Evolutionary conservation across 768 basidiomycete genomes (phyloP), one percentile per base, ranked within the genome.

Genomic region (Mycena kentingensis): DNA sequence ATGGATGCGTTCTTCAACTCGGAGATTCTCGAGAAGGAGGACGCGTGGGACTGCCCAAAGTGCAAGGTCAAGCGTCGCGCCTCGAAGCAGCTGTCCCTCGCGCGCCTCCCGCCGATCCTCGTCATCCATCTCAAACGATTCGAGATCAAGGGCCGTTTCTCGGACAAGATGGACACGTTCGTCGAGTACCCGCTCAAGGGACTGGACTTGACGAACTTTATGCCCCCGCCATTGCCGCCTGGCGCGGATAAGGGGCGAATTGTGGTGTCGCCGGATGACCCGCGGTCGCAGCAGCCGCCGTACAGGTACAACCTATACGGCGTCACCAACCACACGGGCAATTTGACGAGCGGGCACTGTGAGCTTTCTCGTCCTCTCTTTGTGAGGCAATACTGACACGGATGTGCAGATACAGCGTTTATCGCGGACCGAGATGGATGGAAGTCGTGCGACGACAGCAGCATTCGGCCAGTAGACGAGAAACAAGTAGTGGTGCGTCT

Each of bases 261-360:
- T 25, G 71, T 68, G 34, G 62, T 73, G 64, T 73, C 77, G 15
- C 62, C 66, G 19, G 84, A 88, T 18, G 94, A 94, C 66, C 90
- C 93, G 1, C 77, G 90, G 18, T 76, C 81, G 16, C 91, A 94
- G 69, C 64, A 84, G n/a, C 92, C 91, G 19, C 93, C 93, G 2
- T 98, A 92, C 67, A 81, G 75, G 59, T 99, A 98, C 67, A 96
- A 99, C 63, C 72, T 98, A 58, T 98, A 97, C 64, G 95, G 79
- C 10, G 94, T 98, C 35, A 96, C 92, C 52, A 98, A 98, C 68
- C 97, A 99, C 71, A 92, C 85, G 68, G 97, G 97, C 10, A 96
- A 85, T 65, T 72, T 99, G 49, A 93, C 87, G 63, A 92, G 90
- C 65, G 97, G 97, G 0, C 97, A 99, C 70, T 99, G 97, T 97